Evolutionary conservation across 345 rosid genomes (phyloP).

Genomic region (Gynandropsis gynandra): DNA sequence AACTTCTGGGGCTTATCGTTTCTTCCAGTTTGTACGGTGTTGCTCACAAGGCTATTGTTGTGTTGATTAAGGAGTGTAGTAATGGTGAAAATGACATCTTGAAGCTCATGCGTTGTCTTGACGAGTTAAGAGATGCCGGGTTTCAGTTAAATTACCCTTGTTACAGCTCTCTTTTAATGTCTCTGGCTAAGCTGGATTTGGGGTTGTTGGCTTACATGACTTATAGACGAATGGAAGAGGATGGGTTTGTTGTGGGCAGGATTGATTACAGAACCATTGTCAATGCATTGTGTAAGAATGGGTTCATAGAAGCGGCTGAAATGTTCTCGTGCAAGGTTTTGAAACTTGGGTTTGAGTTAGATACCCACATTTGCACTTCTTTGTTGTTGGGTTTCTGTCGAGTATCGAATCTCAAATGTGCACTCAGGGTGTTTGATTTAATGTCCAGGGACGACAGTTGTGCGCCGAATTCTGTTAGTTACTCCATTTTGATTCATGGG

Average conservation of each 20-base stretch:
- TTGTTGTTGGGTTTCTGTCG: conserved; percentile 37
- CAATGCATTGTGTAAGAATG: conserved; percentile 43
- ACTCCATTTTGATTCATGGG: conserved; percentile 39
- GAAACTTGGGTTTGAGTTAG: conserved; percentile 37
- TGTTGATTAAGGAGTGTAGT: conserved; percentile 25
- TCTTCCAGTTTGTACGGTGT: conserved; percentile 28
- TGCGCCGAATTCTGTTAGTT: conserved; percentile 40
- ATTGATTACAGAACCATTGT: conserved; percentile 38
- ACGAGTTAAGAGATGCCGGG: conserved; percentile 29
- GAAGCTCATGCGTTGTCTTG: conserved; percentile 33
- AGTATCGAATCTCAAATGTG: conserved; percentile 18
- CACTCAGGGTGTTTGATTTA: conserved; percentile 38
- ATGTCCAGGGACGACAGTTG: conserved; percentile 34
- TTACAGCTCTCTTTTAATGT: conserved; percentile 40
- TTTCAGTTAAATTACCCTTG: conserved; percentile 43
- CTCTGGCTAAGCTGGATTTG: conserved; percentile 34
- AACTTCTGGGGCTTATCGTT: conserved; percentile 25
- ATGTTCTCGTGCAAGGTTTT: conserved; percentile 38
- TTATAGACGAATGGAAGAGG: conserved; percentile 32
- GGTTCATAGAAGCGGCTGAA: conserved; percentile 33
- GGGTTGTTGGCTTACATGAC: conserved; percentile 30
- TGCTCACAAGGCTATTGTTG: conserved; percentile 29
- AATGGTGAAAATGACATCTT: conserved; percentile 25
- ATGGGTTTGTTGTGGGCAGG: conserved; percentile 32
- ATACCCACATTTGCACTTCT: conserved; percentile 40